Conservation (phyloP, 73 alveolate genomes). For the Paramecium octaurelia region DNA sequence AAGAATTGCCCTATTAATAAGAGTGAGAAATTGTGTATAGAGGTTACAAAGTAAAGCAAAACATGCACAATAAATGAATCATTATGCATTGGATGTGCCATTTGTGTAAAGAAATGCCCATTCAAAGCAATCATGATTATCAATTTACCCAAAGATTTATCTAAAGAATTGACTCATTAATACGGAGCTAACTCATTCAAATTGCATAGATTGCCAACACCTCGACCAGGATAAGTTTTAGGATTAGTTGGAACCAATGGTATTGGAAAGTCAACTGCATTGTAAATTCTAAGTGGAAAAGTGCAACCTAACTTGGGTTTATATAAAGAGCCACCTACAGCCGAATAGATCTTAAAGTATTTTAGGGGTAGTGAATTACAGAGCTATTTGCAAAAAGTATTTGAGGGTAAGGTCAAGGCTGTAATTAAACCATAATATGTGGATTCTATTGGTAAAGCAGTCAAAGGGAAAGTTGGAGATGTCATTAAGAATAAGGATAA, state of each 20-base stretch:
- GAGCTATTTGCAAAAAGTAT: slow-evolving; percentile 89
- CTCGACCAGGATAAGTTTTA: slow-evolving; percentile 95
- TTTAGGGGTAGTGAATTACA: slow-evolving; percentile 98
- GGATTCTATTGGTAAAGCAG: slow-evolving; percentile 93
- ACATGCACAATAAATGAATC: slow-evolving; percentile 59
- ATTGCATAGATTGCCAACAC: slow-evolving; percentile 97
- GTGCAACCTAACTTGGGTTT: slow-evolving; percentile 97
- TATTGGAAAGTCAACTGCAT: slow-evolving; percentile 98
- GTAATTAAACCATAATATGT: slow-evolving; percentile 98
- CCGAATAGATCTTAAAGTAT: slow-evolving; percentile 91
- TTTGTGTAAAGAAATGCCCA: slow-evolving; percentile 99
- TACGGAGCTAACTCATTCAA: slow-evolving; percentile 97
- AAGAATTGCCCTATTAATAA: slow-evolving; percentile 97
- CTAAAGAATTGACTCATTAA: slow-evolving; percentile 93
- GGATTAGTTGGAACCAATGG: slow-evolving; percentile 99
- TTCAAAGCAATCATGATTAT: slow-evolving; percentile 93
- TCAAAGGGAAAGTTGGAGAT: slow-evolving; percentile 90
- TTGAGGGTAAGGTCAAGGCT: slow-evolving; percentile 94
- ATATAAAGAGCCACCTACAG: slow-evolving; percentile 95
- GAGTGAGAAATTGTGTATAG: slow-evolving; percentile 95
- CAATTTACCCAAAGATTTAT: slow-evolving; percentile 95
- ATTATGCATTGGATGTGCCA: slow-evolving; percentile 98
- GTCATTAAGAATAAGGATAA: slow-evolving; percentile 85
- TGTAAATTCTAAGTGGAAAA: slow-evolving; percentile 92
- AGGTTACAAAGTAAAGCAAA: slow-evolving; percentile 73